Base-by-base conservation (phyloP, 495 filamentous ascomycete genomes). In the Penicillium flavigenum region DNA sequence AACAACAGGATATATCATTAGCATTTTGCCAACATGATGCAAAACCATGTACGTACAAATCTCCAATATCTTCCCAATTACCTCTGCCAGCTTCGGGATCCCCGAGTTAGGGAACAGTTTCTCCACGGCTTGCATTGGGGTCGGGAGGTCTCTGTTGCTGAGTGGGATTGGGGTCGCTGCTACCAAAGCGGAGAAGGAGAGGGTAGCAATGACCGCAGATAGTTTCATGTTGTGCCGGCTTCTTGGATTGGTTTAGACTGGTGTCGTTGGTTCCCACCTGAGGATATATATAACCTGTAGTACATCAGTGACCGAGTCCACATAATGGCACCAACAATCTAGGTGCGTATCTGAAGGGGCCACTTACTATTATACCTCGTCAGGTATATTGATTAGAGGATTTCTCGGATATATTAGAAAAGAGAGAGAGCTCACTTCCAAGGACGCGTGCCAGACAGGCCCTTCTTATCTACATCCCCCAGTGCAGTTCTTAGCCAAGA, bases 21-120 rank as follows among this genome's bases (percentile, higher is more conserved):
- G 31, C 31, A 43, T 43, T 17, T 19, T 43, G 6, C 3, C 41
- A 43, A 17, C n/a, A 43, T 4, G 10, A 19, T 20, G 8, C 1
- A 43, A 20, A 43, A 11, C 41, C 41, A 43, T 17, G 6, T 32
- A 32, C 31, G 31, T 32, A 32, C 31, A 32, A 29, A 26, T 26
- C 24, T 29, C 27, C 27, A 32, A 32, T 43, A 9, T 20, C 0
- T 55, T 55, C 45, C 60, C 62, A 16, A 67, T 11, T 41, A 61
- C 61, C 2, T 31, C 31, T 2, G 54, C 45, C 11, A 67, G 42
- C 34, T 51, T 47, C 1, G 62, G 60, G 24, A 63, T 46, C 9
- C 60, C 65, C 24, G 57, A 63, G 31, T 50, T 34, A 36, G 65
- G 63, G 24, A 57, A 58, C 49, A 65, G 52, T 32, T 20, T 57